Base-by-base conservation (phyloP, 2,329 filamentous ascomycete species). In the Trematosphaeria pertusa region DNA sequence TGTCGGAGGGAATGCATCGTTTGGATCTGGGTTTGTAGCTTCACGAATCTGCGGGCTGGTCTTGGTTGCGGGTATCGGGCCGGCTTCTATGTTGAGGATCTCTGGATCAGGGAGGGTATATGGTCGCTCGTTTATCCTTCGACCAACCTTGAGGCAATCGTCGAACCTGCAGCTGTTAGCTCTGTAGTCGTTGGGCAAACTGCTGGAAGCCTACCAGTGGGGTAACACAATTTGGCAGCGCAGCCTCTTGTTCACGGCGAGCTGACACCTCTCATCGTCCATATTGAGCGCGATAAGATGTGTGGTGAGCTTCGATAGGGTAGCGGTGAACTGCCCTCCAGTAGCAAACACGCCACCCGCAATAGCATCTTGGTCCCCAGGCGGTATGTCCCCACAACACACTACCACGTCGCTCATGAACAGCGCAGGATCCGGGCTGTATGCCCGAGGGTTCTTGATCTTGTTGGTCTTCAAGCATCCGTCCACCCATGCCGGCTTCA, bases 121-220 rank as follows among this genome's bases (percentile, higher is more conserved):
- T 0, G 94, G 94, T 5, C 79, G 76, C 69, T 99, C 94, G 59
- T 90, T 88, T 59, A 99, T 97, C 48, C 89, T 86, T 71, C 91
- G 92, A 38, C 93, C 92, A 20, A 99, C 83, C 72, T 89, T 94
- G 58, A 99, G 83, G 73, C 94, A 99, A 69, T 97, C 93, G 61
- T 97, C 93, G 66, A 99, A 97, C 91, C 89, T 92, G 21, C 2
- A 18, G 46, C 70, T 19, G 21, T 61, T 49, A 59, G 50, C 24
- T 17, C 19, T 17, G 18, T 8, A 12, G 12, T 4, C 31, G 14
- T 9, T 7, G 11, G 3, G 31, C 5, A n/a, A 12, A 36, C 33
- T 2, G 14, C 10, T n/a, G 20, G 8, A 30, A 6, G 54, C 78
- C 63, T 75, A 91, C 90, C 94, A 97, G 67, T 97, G 94, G 28